These are phyloP conservation scores for Cladosporium colombiae DNA, from an alignment of 2,329 filamentous ascomycete species.

Conservation along the genomic window DNA sequence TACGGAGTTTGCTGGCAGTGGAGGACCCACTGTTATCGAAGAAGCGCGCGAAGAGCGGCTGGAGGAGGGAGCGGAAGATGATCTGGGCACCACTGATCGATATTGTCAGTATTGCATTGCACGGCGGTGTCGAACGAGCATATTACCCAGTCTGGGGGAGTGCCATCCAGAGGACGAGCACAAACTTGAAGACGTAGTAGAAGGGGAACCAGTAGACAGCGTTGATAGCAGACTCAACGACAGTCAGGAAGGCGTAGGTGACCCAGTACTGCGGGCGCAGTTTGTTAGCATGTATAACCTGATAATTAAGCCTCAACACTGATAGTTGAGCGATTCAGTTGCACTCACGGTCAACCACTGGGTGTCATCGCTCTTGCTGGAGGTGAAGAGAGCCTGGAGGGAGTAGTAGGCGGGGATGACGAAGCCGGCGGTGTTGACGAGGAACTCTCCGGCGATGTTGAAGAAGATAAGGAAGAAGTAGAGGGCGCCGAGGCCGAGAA, in stretches of 20 bases:
- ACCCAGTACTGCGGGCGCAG: conserved; percentile 70
- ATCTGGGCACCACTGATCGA: conserved; percentile 80
- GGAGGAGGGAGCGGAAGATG: conserved; percentile 93
- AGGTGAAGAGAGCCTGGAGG: conserved; percentile 72
- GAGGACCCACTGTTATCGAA: conserved; percentile 68
- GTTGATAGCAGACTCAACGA: conserved; percentile 78
- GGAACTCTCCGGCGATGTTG: conserved; percentile 85
- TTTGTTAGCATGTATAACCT: conserved; percentile 21
- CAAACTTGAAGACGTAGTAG: conserved; percentile 99
- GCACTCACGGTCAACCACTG: conserved; percentile 66
- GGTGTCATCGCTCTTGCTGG: conserved; percentile 73
- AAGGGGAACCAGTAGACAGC: conserved; percentile 95
- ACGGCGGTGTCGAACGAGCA: not conserved
- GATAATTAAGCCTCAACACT: conserved; percentile 2
- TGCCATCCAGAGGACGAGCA: conserved; percentile 95
- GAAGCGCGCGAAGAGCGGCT: conserved; percentile 89
- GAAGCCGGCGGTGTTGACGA: conserved; percentile 85
- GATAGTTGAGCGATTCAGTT: not conserved
- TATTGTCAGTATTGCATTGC: conserved; percentile 20
- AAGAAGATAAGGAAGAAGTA: conserved; percentile 93
- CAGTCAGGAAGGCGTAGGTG: conserved; percentile 78
- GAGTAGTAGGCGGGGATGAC: conserved; percentile 84
- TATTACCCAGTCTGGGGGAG: conserved; percentile 89
- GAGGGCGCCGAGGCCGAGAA: conserved; percentile 72
- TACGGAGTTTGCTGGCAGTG: conserved; percentile 70